A percentile compares a stretch with the other conserved stretches of the same genome.
phyloP scores from a whole-genome alignment of 495 filamentous ascomycete genomes.

The Aspergillus sclerotioniger region DNA sequence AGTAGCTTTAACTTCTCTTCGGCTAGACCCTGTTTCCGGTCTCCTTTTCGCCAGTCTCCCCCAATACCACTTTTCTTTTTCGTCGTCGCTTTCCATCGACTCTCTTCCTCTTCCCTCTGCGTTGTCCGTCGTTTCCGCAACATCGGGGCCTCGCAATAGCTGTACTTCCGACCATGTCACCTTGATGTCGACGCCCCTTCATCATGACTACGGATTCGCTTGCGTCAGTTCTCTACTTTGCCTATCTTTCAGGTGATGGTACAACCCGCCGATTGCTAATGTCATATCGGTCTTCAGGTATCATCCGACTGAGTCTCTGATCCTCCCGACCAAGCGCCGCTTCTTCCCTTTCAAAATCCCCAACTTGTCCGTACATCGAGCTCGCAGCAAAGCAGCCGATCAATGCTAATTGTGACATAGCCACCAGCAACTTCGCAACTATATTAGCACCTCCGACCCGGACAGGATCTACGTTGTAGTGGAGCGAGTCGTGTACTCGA shows the following conservation, averaged over 20 bases:
- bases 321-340: conserved; percentile 62
- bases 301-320: conserved; percentile 57
- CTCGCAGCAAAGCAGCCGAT: conserved; percentile 1
- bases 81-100: conserved; percentile 7
- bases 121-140: conserved; percentile 13
- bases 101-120: conserved; percentile 9
- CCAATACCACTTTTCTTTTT: background rate
- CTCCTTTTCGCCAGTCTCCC: background rate
- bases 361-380: conserved; percentile 56
- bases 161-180: conserved; percentile 34
- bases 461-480: conserved; percentile 81
- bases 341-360: conserved; percentile 77
- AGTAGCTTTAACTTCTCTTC: background rate
- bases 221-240: conserved; percentile 27
- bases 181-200: conserved; percentile 28
- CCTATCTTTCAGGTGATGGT: conserved; percentile 7
- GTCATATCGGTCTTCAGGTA: conserved; percentile 36
- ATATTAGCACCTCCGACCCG: conserved; percentile 75
- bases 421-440: conserved; percentile 89
- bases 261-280: conserved; percentile 14
- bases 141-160: conserved; percentile 11
- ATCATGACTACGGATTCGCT: conserved; percentile 49
- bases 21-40: background rate
- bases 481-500: conserved; percentile 67
- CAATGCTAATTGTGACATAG: conserved; percentile 45